Conservation (phyloP, 2,329 filamentous ascomycete genomes). For the Exophiala lecanii-corni region DNA sequence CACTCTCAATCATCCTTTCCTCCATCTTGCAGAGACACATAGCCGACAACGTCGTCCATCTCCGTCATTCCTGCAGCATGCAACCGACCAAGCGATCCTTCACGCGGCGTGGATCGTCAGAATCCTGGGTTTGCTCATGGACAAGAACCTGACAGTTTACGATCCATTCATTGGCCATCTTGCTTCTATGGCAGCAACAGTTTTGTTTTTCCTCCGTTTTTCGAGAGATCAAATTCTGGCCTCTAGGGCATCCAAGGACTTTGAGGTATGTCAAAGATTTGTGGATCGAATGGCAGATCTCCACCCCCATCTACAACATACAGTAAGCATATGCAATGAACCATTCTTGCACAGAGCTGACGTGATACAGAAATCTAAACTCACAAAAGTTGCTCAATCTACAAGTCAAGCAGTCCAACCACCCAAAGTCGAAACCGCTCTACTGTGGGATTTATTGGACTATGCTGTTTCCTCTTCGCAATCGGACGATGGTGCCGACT, state of each 20-base stretch:
- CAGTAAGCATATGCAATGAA: conserved; percentile 11
- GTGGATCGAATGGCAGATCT: conserved; percentile 13
- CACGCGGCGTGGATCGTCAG: conserved; percentile 21
- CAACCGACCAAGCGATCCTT: conserved; percentile 20
- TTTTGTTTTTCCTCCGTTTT: conserved; percentile 20
- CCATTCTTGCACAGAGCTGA: too few species aligned
- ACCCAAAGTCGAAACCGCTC: conserved; percentile 18
- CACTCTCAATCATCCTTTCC: conserved; percentile 22
- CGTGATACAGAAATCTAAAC: conserved; percentile 13
- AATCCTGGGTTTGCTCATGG: conserved; percentile 15
- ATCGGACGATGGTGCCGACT: conserved; percentile 6
- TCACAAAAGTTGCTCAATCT: conserved; percentile 11
- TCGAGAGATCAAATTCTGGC: conserved; percentile 18
- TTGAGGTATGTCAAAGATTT: conserved; percentile 14
- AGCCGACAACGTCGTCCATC: conserved; percentile 16
- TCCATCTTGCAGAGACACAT: conserved; percentile 19
- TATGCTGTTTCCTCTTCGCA: conserved; percentile 22
- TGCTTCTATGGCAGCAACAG: conserved; percentile 17
- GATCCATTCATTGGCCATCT: conserved; percentile 23
- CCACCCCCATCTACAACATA: conserved; percentile 19
- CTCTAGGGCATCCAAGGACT: conserved; percentile 12
- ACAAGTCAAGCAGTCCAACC: conserved; percentile 5
- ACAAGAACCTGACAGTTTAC: conserved; percentile 14
- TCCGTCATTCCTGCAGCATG: conserved; percentile 24
- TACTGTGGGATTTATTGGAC: conserved; percentile 23